Conservation (phyloP, 352 stramenopile species). For the Phytophthora ohioensis region DNA sequence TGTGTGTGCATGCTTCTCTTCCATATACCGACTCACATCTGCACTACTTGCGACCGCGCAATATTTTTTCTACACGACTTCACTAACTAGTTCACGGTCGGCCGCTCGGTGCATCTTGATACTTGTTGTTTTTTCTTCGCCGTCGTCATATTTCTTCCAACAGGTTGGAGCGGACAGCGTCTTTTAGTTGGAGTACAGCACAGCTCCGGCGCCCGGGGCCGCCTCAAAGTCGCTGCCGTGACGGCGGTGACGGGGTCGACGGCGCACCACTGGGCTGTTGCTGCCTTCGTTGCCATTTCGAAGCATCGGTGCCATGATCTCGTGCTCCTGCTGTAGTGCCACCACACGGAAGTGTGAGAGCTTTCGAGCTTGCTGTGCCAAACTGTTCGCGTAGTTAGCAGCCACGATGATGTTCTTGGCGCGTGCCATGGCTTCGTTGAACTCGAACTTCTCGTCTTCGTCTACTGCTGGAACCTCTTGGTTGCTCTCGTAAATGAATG, state of each 20-base stretch:
- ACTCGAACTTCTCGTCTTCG: constrained; percentile 36
- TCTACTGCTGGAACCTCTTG: constrained; percentile 8
- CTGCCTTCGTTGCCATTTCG: constrained; percentile 36
- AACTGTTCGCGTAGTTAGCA: constrained; percentile 66
- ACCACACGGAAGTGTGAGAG: constrained; percentile 72
- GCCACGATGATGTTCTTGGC: constrained; percentile 71
- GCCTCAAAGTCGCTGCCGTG: constrained; percentile 31
- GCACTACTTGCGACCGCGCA: constrained; percentile 33
- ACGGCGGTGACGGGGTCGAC: constrained; percentile 37
- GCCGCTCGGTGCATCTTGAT: constrained; percentile 13
- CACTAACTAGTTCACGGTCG: constrained; percentile 38
- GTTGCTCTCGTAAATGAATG: constrained; percentile 36
- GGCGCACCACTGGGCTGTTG: constrained; percentile 29
- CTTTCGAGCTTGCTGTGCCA: constrained; percentile 79
- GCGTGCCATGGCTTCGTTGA: constrained; percentile 56
- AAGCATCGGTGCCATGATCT: constrained; percentile 42
- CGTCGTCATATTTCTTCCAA: constrained; percentile 36
- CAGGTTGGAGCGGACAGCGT: constrained; percentile 17
- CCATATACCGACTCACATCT: constrained; percentile 35
- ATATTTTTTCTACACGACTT: constrained; percentile 42
- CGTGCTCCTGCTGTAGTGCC: constrained; percentile 71
- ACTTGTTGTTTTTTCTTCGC: constrained; percentile 12
- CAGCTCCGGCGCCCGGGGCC: constrained; percentile 17
- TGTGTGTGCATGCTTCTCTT: constrained; percentile 34
- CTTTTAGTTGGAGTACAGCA: constrained; percentile 43